phyloP scores from a whole-genome alignment of 805 yeast species.

The Saccharomycopsis sp. region DNA sequence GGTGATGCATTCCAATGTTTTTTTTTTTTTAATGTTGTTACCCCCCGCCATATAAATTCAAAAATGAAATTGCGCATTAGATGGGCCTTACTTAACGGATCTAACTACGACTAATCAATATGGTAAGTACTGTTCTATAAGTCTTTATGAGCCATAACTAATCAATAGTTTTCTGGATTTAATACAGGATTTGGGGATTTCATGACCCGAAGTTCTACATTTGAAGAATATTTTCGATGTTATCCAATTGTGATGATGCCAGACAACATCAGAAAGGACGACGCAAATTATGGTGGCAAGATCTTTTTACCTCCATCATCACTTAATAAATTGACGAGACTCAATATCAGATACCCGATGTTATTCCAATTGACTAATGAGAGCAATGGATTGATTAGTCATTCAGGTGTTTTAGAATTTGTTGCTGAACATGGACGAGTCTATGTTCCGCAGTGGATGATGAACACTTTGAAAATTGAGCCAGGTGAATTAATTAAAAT shows the following conservation, averaged over 20 bases:
- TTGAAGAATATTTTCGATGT: conserved; percentile 85
- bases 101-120: background rate
- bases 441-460: conserved; percentile 95
- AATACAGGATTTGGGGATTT: conserved; percentile 6
- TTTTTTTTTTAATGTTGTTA: no score
- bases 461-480: conserved; percentile 60
- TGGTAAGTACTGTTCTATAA: background rate
- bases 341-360: conserved; percentile 95
- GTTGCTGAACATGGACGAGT: conserved; percentile 96
- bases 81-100: no score
- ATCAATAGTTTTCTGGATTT: conserved; percentile 5
- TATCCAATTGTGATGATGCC: conserved; percentile 83
- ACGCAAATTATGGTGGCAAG: conserved; percentile 90
- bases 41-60: no score
- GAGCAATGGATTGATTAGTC: conserved; percentile 38
- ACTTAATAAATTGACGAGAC: conserved; percentile 76
- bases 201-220: conserved; percentile 25
- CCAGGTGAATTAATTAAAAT: conserved; percentile 82
- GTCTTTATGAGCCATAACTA: background rate
- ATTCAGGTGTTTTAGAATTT: conserved; percentile 93
- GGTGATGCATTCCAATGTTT: no score
- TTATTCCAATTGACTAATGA: conserved; percentile 73
- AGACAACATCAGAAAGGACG: conserved; percentile 61
- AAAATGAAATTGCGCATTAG: no score
- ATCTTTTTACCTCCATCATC: conserved; percentile 93